phyloP scores from a whole-genome alignment of 768 basidiomycete genomes.

The Polyporus arcularius region DNA sequence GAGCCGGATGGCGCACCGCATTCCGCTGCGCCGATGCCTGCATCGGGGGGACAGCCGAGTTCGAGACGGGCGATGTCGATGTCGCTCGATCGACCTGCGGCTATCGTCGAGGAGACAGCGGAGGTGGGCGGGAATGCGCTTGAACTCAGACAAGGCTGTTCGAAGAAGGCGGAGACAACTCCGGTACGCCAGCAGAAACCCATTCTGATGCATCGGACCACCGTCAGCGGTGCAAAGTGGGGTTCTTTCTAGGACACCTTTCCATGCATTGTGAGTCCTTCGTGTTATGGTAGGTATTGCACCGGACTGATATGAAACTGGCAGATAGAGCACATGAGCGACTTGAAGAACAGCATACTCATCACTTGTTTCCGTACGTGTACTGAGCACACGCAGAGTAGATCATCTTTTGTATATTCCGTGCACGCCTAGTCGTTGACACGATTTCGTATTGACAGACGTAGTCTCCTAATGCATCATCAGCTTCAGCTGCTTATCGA shows the following conservation, averaged over 20 bases:
- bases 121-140: constrained; percentile 1
- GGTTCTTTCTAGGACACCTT: background rate
- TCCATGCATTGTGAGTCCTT: no score
- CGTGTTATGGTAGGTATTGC: no score
- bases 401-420: no score
- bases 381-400: no score
- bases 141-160: constrained; percentile 4
- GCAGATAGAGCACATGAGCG: no score
- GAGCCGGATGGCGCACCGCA: constrained; percentile 29
- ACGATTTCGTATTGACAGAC: no score
- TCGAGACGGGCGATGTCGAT: constrained; percentile 5
- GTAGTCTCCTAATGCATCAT: no score
- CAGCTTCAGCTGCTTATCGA: no score
- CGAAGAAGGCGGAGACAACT: background rate
- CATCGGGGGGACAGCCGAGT: background rate
- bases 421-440: no score
- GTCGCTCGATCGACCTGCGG: constrained; percentile 5
- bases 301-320: no score
- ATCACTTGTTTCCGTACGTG: no score
- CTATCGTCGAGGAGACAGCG: constrained; percentile 13
- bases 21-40: constrained; percentile 22
- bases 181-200: background rate
- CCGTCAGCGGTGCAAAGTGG: background rate
- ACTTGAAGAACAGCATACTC: no score
- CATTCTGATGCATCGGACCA: background rate